Evolutionary conservation across 306 rosid species (phyloP).

Genomic region (Cicer pinnatifidum): DNA sequence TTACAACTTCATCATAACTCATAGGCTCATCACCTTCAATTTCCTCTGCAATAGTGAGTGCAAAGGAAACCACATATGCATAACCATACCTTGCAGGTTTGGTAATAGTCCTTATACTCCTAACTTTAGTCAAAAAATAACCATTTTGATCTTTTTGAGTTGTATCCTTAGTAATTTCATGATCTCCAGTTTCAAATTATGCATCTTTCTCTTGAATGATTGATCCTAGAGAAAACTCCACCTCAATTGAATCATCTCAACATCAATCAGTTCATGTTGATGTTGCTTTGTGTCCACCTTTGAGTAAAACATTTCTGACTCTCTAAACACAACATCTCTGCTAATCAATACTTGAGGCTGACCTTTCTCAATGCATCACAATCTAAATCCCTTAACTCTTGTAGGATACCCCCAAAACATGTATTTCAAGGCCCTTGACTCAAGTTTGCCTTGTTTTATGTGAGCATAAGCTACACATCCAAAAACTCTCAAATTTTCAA

Average conservation of each 20-base stretch:
- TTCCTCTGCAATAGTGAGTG: background rate
- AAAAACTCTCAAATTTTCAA: background rate
- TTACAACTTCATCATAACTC: background rate
- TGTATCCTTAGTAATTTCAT: background rate
- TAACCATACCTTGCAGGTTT: background rate
- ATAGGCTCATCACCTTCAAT: background rate
- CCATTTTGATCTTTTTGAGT: background rate
- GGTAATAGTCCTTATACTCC: background rate
- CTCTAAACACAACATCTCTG: background rate
- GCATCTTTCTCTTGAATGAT: background rate
- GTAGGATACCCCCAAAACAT: background rate
- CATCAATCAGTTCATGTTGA: background rate
- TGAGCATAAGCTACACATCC: background rate
- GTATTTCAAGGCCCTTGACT: background rate
- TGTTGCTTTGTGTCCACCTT: background rate
- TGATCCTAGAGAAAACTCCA: background rate
- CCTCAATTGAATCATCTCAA: background rate
- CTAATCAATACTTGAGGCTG: background rate
- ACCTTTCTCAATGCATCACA: background rate
- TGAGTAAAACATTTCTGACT: background rate
- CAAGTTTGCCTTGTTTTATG: background rate
- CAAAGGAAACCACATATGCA: background rate
- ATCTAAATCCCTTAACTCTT: background rate
- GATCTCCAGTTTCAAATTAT: background rate
- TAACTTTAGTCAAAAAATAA: background rate